phyloP scores from a whole-genome alignment of 306 rosid species.

The Castanospermum australe region DNA sequence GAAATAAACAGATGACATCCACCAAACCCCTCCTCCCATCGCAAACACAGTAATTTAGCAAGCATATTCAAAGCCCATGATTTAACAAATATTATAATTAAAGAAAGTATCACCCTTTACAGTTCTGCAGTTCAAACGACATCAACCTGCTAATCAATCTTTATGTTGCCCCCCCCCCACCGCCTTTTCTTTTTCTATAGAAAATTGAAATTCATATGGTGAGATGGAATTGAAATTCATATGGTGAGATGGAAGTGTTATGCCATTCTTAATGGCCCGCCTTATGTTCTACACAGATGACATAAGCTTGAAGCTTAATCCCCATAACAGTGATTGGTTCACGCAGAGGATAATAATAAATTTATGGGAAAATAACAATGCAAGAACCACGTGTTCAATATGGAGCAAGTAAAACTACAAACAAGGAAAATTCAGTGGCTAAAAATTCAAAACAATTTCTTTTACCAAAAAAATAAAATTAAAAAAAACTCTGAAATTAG shows the following conservation, averaged over 20 bases:
- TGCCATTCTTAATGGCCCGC: background rate
- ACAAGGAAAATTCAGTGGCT: background rate
- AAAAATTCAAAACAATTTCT: slow-evolving; percentile 25
- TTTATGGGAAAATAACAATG: background rate
- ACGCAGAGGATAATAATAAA: background rate
- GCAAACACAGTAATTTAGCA: background rate
- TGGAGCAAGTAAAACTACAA: slow-evolving; percentile 2
- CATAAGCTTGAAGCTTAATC: background rate
- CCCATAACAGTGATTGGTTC: background rate
- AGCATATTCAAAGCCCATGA: too few relatives aligned
- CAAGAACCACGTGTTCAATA: background rate
- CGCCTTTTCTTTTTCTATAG: background rate
- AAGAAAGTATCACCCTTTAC: background rate
- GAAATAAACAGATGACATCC: background rate
- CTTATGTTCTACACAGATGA: background rate
- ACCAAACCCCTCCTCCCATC: background rate
- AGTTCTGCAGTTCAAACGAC: background rate
- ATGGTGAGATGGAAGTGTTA: background rate
- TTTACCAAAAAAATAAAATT: too few relatives aligned
- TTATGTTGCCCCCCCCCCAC: background rate
- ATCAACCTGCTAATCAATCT: background rate
- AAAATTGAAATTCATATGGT: background rate
- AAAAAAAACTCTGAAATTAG: slow-evolving; percentile 26
- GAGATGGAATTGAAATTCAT: too few relatives aligned
- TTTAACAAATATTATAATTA: background rate